Percentiles rank a stretch among this genome's conserved stretches.
These are phyloP conservation scores for Alternaria gansuensis DNA, from an alignment of 2,329 filamentous ascomycete genomes.

Conservation along the genomic window DNA sequence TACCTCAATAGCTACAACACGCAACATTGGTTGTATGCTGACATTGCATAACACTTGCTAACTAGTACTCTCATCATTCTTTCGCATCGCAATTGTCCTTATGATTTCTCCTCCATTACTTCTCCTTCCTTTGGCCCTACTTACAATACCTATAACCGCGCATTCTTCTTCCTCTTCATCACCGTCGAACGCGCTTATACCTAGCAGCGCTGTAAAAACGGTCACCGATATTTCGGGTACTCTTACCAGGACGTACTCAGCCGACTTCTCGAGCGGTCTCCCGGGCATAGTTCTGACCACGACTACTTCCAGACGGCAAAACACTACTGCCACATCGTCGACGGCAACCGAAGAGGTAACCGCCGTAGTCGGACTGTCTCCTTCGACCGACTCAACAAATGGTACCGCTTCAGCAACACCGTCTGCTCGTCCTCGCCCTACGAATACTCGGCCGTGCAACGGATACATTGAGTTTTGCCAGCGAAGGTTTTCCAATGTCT, in stretches of 20 bases:
- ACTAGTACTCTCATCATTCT: slow-evolving; percentile 18
- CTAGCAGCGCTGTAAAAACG: slow-evolving; percentile 22
- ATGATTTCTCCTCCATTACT: slow-evolving; percentile 24
- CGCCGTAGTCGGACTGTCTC: slow-evolving; percentile 30
- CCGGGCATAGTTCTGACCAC: slow-evolving; percentile 13
- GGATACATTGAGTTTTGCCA: slow-evolving; percentile 48
- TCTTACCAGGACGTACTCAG: not conserved
- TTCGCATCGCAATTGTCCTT: slow-evolving; percentile 18
- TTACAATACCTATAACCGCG: slow-evolving; percentile 20
- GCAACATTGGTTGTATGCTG: not conserved
- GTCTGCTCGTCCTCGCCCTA: slow-evolving; percentile 22
- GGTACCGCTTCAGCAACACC: slow-evolving; percentile 23
- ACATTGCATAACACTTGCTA: slow-evolving; percentile 10
- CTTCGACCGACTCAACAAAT: slow-evolving; percentile 22
- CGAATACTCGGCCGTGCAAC: slow-evolving; percentile 48
- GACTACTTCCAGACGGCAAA: slow-evolving; percentile 20
- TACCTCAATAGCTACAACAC: not conserved
- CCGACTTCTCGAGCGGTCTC: slow-evolving; percentile 6
- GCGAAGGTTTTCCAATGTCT: slow-evolving; percentile 47
- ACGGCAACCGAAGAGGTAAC: slow-evolving; percentile 27
- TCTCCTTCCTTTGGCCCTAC: slow-evolving; percentile 19
- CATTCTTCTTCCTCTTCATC: slow-evolving; percentile 26
- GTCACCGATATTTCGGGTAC: slow-evolving; percentile 1
- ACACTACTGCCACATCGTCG: slow-evolving; percentile 24
- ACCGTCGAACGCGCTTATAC: slow-evolving; percentile 13